Base-by-base conservation (phyloP, 2,329 filamentous ascomycete species). In the Sporothrix schenckii region DNA sequence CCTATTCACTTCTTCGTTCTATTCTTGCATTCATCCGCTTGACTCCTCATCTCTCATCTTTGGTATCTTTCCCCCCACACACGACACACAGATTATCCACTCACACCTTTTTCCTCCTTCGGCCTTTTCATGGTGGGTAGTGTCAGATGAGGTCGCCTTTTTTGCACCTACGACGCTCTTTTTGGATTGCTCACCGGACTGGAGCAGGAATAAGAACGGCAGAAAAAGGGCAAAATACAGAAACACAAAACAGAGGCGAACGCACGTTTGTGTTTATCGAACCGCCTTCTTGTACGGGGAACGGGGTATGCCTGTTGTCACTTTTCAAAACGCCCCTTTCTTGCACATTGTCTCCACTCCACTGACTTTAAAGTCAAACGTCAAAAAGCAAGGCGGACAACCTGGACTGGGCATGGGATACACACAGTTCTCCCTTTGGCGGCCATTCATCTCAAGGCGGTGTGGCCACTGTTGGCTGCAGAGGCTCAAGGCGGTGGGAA, bases 391-490 rank as follows among this genome's bases (percentile, higher is more conserved):
- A 50, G 19, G 49, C 19, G 19, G 49, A 4, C 14, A 49, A 16
- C 44, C 41, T n/a, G 14, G 16, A n/a, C 49, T n/a, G 14, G 49
- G 19, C 49, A 24, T 24, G n/a, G 11, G 41, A 24, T 2, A 53
- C n/a, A n/a, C 21, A 9, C 7, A 21, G 10, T 53, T 56, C 53
- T 34, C 53, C 27, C 53, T 30, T 56, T 56, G 24, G 24, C 53
- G 4, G 53, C 53, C 56, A 41, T 60, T 21, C 27, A 13, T 60
- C 50, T 60, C 66, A 66, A 41, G 63, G 63, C 63, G 63, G 63
- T 66, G 47, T 66, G 63, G 24, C 47, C 19, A 16, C 27, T 47
- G 58, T 27, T 47, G 58, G n/a, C 21, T 30, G 58, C n/a, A 61
- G 21, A 63, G 1, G 3, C 14, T 27, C 30, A 47, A 63, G 58